Conservation (phyloP, 768 basidiomycete species). For the Suillus occidentalis region DNA sequence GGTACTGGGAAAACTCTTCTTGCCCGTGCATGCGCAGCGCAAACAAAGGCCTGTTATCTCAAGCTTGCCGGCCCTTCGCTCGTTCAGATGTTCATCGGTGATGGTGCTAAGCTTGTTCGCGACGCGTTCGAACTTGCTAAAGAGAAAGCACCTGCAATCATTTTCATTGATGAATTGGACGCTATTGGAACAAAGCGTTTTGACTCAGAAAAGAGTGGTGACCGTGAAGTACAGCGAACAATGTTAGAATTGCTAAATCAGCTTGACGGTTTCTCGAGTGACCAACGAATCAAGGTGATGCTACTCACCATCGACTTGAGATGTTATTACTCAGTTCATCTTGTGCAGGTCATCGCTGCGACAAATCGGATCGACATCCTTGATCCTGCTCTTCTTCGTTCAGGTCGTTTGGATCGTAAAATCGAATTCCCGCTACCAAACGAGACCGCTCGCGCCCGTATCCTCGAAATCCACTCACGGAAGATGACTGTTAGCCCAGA, state of each 20-base stretch:
- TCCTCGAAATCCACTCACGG: constrained; percentile 94
- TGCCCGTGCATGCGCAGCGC: constrained; percentile 96
- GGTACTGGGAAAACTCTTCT: constrained; percentile 97
- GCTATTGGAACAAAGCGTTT: constrained; percentile 99
- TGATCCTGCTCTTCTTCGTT: constrained; percentile 96
- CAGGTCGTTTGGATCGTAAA: constrained; percentile 95
- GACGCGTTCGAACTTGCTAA: constrained; percentile 98
- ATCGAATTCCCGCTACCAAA: constrained; percentile 98
- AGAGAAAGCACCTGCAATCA: constrained; percentile 98
- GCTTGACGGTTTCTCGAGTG: constrained; percentile 95
- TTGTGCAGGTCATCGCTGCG: constrained; percentile 87
- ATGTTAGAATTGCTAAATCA: constrained; percentile 99
- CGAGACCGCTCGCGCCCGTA: constrained; percentile 93
- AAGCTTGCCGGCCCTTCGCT: constrained; percentile 97
- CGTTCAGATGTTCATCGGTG: constrained; percentile 99
- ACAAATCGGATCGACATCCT: constrained; percentile 99
- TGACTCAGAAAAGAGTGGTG: constrained; percentile 98
- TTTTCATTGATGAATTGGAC: constrained; percentile 98
- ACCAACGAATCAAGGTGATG: constrained; percentile 91
- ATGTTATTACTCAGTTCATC: constrained; percentile 12
- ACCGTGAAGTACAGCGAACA: constrained; percentile 99
- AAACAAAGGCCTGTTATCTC: constrained; percentile 96
- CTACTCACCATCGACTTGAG: constrained; percentile 5
- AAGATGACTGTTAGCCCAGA: constrained; percentile 89
- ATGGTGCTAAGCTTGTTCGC: constrained; percentile 97